Percentiles rank a stretch among this genome's conserved stretches.
phyloP scores from a whole-genome alignment of 2,329 filamentous ascomycete genomes.

The Ascosphaera pollenicola region DNA sequence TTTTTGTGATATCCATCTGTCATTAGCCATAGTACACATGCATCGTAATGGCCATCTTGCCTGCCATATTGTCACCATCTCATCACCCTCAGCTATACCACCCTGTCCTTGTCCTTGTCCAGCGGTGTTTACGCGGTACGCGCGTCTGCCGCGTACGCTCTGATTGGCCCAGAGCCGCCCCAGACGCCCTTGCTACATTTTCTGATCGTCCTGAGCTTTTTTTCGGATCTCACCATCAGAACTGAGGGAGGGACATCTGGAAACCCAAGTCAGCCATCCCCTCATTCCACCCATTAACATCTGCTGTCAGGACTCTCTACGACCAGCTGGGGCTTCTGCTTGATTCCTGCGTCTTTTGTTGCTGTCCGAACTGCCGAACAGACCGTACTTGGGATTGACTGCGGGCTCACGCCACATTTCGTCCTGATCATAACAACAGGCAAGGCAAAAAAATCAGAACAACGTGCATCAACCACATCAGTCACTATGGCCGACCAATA shows the following conservation, averaged over 20 bases:
- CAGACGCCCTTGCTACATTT: background rate
- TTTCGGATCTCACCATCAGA: background rate
- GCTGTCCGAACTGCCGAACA: background rate
- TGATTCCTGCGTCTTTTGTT: constrained; percentile 4
- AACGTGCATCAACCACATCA: too few relatives aligned
- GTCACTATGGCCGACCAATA: constrained; percentile 21
- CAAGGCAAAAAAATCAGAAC: too few relatives aligned
- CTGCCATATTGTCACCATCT: too few relatives aligned
- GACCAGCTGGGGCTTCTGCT: constrained; percentile 4
- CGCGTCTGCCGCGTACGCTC: background rate
- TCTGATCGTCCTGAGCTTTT: background rate
- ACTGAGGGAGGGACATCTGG: too few relatives aligned
- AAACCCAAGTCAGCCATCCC: constrained; percentile 1
- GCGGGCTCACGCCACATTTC: background rate
- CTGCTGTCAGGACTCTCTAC: background rate
- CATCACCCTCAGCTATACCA: too few relatives aligned
- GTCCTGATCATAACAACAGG: constrained; percentile 8
- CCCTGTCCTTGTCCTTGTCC: too few relatives aligned
- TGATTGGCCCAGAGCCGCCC: background rate
- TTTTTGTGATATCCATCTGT: too few relatives aligned
- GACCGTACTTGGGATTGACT: background rate
- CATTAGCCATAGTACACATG: too few relatives aligned
- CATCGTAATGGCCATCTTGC: background rate
- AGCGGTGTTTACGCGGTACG: background rate
- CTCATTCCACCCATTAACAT: constrained; percentile 1